phyloP scores from a whole-genome alignment of 805 yeast species.

The Saccharomycopsis oosterbeekiorum region DNA sequence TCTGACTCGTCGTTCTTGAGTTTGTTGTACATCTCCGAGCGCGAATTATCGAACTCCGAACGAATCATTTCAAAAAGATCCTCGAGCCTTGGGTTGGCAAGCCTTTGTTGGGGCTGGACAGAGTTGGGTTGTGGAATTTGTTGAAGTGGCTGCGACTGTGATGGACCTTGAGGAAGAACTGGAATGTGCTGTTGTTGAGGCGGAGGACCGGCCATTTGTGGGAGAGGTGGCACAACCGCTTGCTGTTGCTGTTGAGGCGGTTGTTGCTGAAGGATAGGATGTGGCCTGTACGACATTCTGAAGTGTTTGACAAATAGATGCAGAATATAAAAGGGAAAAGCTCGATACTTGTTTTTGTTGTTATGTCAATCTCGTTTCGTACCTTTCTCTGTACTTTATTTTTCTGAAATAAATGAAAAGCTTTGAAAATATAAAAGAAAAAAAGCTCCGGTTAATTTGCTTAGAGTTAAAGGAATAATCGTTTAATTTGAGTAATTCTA shows the following conservation, averaged over 20 bases:
- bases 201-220: background rate
- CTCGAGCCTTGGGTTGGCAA: slow-evolving; percentile 2
- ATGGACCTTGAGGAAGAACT: background rate
- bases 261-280: background rate
- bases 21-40: background rate
- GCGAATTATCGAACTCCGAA: slow-evolving; percentile 66
- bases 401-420: background rate
- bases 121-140: background rate
- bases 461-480: too few relatives aligned
- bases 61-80: slow-evolving; percentile 88
- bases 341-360: too few relatives aligned
- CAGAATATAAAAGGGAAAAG: background rate
- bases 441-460: too few relatives aligned
- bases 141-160: background rate
- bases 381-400: background rate
- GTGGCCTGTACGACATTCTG: background rate
- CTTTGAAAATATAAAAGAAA: too few relatives aligned
- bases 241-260: background rate
- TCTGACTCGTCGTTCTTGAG: slow-evolving; percentile 84
- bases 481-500: too few relatives aligned
- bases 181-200: background rate
- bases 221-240: background rate
- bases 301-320: background rate
- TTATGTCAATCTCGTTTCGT: too few relatives aligned
- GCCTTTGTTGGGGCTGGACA: background rate